Base-by-base conservation (phyloP, 306 rosid genomes). In the Prunus campanulata region DNA sequence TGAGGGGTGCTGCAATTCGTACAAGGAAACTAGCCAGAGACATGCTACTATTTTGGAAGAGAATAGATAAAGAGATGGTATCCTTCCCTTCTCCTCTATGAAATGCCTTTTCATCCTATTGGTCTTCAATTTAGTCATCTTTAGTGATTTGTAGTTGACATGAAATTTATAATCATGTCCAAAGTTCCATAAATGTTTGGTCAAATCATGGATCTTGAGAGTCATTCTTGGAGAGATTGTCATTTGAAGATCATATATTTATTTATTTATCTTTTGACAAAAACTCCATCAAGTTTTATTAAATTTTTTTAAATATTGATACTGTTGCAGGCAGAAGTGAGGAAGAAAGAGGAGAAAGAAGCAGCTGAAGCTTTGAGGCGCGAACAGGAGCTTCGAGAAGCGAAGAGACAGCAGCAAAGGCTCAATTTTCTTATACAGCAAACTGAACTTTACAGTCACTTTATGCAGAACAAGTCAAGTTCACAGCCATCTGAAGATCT, bases 381-480 rank as follows among this genome's bases (percentile, higher is more conserved):
- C 6, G 97, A 92, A 66, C 98, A 96, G 82, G 99, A 96, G 85
- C 90, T 89, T 70, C 91, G 99, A 74, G 99, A 96, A 84, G 96
- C 99, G 61, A 96, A 91, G 97, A 91, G 99, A 81, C 99, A 96
- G 74, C 96, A 93, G 87, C 99, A 96, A 82, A 88, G 97, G 82
- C 93, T 96, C 84, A 96, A 89, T 88, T 96, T 96, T 87, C 97
- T 96, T 71, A 96, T 96, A 82, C 97, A 96, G 80, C 99, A 96
- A 80, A 96, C 99, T 22, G 99, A 96, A 84, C 87, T 96, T 70
- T 96, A 96, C 80, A 92, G 99, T 87, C 99, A 96, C 85, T 96
- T 96, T 80, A 92, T 96, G 99, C 98, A 89, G 88, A 92, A 96
- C 87, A 96, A 96, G 88, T 77, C 96, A 70, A 92, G 83, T 82